Evolutionary conservation across 768 basidiomycete genomes (phyloP).

Genomic region (Paxillus involutus): DNA sequence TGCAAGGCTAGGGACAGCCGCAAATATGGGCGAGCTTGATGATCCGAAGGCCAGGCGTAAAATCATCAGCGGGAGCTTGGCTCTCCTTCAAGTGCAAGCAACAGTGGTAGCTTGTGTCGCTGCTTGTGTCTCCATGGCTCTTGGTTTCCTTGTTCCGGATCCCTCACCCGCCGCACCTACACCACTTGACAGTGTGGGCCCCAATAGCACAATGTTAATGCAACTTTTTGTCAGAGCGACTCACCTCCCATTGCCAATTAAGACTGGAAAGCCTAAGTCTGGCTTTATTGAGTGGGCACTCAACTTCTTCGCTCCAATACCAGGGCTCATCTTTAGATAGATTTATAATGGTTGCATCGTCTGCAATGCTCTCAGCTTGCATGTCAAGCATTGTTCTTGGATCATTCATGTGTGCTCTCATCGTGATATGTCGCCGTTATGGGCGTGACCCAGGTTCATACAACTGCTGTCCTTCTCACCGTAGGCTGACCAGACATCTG

Average conservation of each 20-base stretch:
- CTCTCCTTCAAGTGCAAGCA: slow-evolving; percentile 91
- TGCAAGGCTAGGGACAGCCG: slow-evolving; percentile 90
- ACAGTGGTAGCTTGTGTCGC: slow-evolving; percentile 87
- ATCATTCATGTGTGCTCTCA: slow-evolving; percentile 87
- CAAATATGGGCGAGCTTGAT: slow-evolving; percentile 92
- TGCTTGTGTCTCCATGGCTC: slow-evolving; percentile 69
- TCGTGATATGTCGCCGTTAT: slow-evolving; percentile 73
- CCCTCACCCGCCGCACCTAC: slow-evolving; percentile 8
- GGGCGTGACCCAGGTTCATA: slow-evolving; percentile 80
- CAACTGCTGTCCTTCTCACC: background rate
- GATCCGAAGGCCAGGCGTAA: slow-evolving; percentile 55
- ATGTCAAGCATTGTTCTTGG: slow-evolving; percentile 79
- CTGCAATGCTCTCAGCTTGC: slow-evolving; percentile 80
- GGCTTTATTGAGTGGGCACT: slow-evolving; percentile 39
- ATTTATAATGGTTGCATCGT: slow-evolving; percentile 73
- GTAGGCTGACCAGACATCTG: background rate
- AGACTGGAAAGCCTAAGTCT: slow-evolving; percentile 33
- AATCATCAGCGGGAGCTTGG: slow-evolving; percentile 79
- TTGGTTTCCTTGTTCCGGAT: slow-evolving; percentile 62
- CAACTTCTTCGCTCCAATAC: background rate
- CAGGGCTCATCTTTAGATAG: slow-evolving; percentile 38
- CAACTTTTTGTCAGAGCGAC: slow-evolving; percentile 16
- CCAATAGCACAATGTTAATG: slow-evolving; percentile 10
- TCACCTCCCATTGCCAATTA: slow-evolving; percentile 21
- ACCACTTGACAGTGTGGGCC: slow-evolving; percentile 3